Conservation (phyloP, 192 early-diverging fungal genomes). For the Entomortierella beljakovae region DNA sequence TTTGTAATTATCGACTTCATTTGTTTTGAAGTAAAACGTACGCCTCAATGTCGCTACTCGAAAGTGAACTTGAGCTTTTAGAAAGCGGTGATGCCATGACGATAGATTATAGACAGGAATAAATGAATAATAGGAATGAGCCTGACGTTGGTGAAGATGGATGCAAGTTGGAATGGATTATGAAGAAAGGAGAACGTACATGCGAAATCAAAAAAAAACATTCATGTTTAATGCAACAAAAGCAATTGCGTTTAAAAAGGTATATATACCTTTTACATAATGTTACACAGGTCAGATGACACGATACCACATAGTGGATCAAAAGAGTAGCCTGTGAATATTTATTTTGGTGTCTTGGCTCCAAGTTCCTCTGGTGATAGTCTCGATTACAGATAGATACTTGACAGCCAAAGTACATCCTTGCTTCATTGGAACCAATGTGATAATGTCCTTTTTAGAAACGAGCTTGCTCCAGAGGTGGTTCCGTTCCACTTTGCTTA, state of each 20-base stretch:
- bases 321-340: too few relatives aligned
- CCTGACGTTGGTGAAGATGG: neutral
- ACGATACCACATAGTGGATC: too few relatives aligned
- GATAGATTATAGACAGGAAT: neutral
- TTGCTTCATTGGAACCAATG: too few relatives aligned
- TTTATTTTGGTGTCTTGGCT: too few relatives aligned
- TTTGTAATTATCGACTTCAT: too few relatives aligned
- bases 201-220: neutral
- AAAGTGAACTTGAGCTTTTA: slow-evolving; percentile 41
- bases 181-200: slow-evolving; percentile 7
- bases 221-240: neutral
- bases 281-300: slow-evolving; percentile 1
- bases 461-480: too few relatives aligned
- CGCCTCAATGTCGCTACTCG: slow-evolving; percentile 52
- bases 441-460: neutral
- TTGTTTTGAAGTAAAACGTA: slow-evolving; percentile 28
- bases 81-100: slow-evolving; percentile 44
- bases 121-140: neutral
- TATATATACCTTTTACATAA: neutral
- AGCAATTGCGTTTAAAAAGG: neutral
- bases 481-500: too few relatives aligned
- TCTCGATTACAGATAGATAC: too few relatives aligned
- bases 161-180: neutral
- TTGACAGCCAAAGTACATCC: too few relatives aligned
- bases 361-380: too few relatives aligned